Conservation (phyloP, 1,284 basidiomycete species). For the Sporisorium reilianum region DNA sequence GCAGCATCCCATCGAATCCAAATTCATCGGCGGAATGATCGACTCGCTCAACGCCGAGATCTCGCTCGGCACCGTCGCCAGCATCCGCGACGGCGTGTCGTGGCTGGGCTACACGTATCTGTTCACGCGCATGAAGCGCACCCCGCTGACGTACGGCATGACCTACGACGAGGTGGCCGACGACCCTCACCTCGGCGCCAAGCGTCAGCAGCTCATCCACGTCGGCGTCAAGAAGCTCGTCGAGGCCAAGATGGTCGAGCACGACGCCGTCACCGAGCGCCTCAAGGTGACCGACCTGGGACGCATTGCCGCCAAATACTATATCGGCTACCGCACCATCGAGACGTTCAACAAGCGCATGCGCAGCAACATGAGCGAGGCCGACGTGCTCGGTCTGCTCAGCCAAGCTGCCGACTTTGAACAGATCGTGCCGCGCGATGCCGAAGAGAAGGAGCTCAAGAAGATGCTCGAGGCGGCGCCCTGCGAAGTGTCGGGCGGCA, state of each 20-base stretch:
- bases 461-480: constrained; percentile 75
- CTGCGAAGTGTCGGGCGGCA: constrained; percentile 75
- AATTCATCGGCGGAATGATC: constrained; percentile 83
- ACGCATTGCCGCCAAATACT: constrained; percentile 95
- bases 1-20: constrained; percentile 94
- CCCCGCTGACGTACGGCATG: constrained; percentile 90
- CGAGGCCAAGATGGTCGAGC: constrained; percentile 85
- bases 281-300: constrained; percentile 88
- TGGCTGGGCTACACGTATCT: constrained; percentile 99
- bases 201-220: constrained; percentile 80
- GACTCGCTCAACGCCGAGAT: constrained; percentile 97
- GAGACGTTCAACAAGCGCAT: constrained; percentile 90
- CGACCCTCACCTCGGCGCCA: constrained; percentile 82
- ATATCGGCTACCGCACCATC: constrained; percentile 87
- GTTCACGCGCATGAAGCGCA: constrained; percentile 93
- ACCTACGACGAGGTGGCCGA: constrained; percentile 78
- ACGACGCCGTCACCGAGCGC: constrained; percentile 76
- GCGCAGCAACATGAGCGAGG: constrained; percentile 88
- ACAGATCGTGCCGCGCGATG: constrained; percentile 93
- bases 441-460: constrained; percentile 86
- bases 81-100: constrained; percentile 84
- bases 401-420: constrained; percentile 95
- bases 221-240: constrained; percentile 80
- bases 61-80: constrained; percentile 91
- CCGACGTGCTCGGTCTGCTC: constrained; percentile 88